Base-by-base conservation (phyloP, 768 basidiomycete species). In the Thelephora ganbajun region DNA sequence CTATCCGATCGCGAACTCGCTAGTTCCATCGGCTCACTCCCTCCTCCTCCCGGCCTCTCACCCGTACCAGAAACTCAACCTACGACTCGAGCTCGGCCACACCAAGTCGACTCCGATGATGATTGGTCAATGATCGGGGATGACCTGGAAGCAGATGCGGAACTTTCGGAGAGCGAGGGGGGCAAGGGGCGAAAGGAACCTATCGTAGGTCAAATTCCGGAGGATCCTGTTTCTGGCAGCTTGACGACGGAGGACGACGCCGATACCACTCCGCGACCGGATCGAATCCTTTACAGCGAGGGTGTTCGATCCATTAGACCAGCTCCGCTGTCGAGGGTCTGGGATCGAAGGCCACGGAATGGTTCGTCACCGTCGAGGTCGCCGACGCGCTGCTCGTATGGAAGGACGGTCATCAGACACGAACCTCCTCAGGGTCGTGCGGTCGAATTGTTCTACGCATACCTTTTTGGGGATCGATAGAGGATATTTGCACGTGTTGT, bases 351-450 rank as follows among this genome's bases (percentile, higher is more conserved):
- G 54, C 49, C 60, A 49, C 48, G 61, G 51, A 69, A 73, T 1
- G 54, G 72, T 3, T 76, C 76, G 4, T 77, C 76, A 0, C 77
- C 73, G 11, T 75, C 74, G 3, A 66, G 74, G 22, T 79, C 77
- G 0, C 77, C 77, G 23, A 69, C 62, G 6, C 61, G 77, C 44
- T 54, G 63, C 46, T 53, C 62, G 16, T 56, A 61, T 2, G 57
- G 57, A 43, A 60, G 63, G 35, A 53, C 53, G 16, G 37, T 11
- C 44, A 48, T 19, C n/a, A 45, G 56, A 12, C 47, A 49, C 3
- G 55, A 59, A 43, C 43, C 51, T n/a, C 39, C 45, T 16, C 37
- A 33, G 12, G 41, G 45, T 5, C 43, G 45, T 26, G 14, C 33
- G 19, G 20, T 30, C n/a, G 36, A 33, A 45, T 58, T 56, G 16